Conservation (phyloP, 208 protist species). For the Crithidia thermophila region DNA sequence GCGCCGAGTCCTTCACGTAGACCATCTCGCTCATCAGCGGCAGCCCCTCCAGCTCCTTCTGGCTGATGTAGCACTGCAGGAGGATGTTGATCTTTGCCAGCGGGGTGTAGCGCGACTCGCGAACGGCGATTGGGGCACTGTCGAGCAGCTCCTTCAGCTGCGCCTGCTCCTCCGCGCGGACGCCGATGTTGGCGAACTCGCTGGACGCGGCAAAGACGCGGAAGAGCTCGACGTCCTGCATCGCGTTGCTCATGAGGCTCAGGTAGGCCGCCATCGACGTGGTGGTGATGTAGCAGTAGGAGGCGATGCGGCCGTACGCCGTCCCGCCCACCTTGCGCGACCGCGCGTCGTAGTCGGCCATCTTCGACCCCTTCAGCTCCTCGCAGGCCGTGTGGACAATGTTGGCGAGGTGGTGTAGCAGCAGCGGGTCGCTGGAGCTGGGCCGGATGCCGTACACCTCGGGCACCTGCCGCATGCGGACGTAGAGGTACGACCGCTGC, state of each 20-base stretch:
- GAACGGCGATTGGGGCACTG: conserved; percentile 98
- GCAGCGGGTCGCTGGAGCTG: conserved; percentile 86
- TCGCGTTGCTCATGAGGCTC: conserved; percentile 92
- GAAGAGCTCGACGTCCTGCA: conserved; percentile 98
- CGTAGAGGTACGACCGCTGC: conserved; percentile 98
- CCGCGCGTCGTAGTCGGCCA: conserved; percentile 96
- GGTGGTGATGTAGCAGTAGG: conserved; percentile 98
- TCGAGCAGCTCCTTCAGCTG: conserved; percentile 97
- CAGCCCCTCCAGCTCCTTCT: conserved; percentile 97
- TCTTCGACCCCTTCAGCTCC: conserved; percentile 86
- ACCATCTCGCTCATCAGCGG: conserved; percentile 99
- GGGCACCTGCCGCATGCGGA: conserved; percentile 97
- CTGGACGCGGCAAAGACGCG: conserved; percentile 95
- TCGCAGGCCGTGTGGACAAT: conserved; percentile 95
- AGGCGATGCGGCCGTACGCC: conserved; percentile 98
- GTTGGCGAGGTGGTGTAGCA: conserved; percentile 90
- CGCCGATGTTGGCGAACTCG: conserved; percentile 98
- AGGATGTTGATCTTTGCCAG: conserved; percentile 99
- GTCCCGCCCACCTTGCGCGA: conserved; percentile 91
- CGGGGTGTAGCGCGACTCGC: conserved; percentile 95
- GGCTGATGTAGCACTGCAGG: conserved; percentile 99
- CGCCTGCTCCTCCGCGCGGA: conserved; percentile 98
- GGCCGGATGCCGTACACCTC: conserved; percentile 93
- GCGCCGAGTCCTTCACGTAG: conserved; percentile 99
- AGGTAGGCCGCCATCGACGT: conserved; percentile 97